Base-by-base conservation (phyloP, 2,329 filamentous ascomycete genomes). In the Arthroderma uncinatum region DNA sequence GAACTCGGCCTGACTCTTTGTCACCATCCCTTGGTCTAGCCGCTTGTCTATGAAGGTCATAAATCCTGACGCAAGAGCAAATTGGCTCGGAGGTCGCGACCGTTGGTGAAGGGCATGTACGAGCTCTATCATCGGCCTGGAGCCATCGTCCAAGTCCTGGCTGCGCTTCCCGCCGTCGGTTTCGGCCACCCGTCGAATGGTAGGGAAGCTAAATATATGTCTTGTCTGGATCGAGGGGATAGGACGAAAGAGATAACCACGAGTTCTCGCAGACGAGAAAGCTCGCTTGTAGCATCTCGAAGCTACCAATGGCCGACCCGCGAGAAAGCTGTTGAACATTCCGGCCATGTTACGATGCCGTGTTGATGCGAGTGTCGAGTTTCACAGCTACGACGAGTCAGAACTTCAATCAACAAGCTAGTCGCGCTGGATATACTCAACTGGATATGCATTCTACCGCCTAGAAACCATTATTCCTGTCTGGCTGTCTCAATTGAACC, bases 41-140 rank as follows among this genome's bases (percentile, higher is more conserved):
- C 70, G 86, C 79, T 67, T 76, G 16, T 73, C 67, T 63, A 92
- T 83, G 62, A 91, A 84, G 8, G 76, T 72, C 57, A 74, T 76
- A 69, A 87, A 84, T 4, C 86, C 87, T 36, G 79, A 74, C 0
- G 82, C 71, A 1, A 95, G 74, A 34, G 87, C 81, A n/a, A 77
- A 69, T 2, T 77, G 73, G 0, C 80, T 70, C 14, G 88, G 89
- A 8, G 82, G 79, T 34, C 89, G 81, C 36, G 83, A 76, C 54
- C 80, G 78, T 57, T 87, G 79, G 54, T 80, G 77, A 62, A 84
- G 74, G 59, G 82, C 80, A 62, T 81, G 81, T 55, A 80, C 76
- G 68, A 89, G 80, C 58, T 87, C 80, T 64, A 87, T 79, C 73
- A 95, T 81, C 14, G 79, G 80, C 62, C 83, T 82, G 65, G 90